Evolutionary conservation across 768 basidiomycete species (phyloP).

Genomic region (Russula sp.): DNA sequence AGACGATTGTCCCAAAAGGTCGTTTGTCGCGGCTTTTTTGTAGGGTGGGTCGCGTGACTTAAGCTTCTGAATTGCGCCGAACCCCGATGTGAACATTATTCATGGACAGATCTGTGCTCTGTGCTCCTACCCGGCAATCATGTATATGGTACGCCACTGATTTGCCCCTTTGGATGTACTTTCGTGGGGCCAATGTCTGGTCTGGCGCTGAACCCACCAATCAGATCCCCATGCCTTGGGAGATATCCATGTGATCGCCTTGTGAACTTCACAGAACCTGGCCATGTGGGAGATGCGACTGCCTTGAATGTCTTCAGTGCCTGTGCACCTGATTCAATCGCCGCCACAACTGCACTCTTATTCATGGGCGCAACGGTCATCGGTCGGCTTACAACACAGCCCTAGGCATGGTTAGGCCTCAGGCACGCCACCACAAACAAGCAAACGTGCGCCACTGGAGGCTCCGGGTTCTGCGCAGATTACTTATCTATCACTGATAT

Average conservation of each 20-base stretch:
- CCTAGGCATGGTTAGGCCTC: background rate
- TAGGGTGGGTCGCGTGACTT: too few species aligned
- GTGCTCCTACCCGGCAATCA: too few species aligned
- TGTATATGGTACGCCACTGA: background rate
- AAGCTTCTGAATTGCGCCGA: too few species aligned
- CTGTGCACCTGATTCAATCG: background rate
- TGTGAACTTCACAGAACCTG: too few species aligned
- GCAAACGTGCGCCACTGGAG: background rate
- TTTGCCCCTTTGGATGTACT: background rate
- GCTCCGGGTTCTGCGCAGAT: background rate
- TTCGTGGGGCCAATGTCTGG: background rate
- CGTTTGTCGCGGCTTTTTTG: too few species aligned
- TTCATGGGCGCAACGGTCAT: background rate
- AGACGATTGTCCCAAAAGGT: too few species aligned
- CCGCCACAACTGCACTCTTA: background rate
- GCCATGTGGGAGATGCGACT: background rate
- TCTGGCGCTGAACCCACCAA: background rate
- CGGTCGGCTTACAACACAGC: background rate
- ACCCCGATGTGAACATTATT: too few species aligned
- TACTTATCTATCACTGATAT: background rate
- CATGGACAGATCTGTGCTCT: too few species aligned
- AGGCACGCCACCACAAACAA: background rate
- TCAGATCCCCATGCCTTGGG: background rate
- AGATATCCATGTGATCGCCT: background rate
- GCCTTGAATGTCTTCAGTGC: background rate